Evolutionary conservation across 1,284 basidiomycete species (phyloP).

Genomic region (Malassezia brasiliensis): DNA sequence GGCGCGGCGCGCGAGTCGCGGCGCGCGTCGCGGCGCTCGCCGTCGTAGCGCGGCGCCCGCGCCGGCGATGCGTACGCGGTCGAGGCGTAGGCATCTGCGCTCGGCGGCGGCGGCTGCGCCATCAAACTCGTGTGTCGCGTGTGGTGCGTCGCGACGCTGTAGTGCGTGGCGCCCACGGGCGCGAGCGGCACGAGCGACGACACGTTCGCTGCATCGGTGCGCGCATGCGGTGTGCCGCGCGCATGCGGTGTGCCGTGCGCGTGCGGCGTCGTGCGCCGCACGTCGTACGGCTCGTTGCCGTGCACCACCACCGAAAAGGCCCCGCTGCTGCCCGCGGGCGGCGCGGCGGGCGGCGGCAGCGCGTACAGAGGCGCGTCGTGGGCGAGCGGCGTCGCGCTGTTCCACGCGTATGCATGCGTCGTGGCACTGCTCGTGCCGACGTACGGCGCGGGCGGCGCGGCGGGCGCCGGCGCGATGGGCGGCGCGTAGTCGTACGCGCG

Average conservation of each 20-base stretch:
- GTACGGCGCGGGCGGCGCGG: neutral
- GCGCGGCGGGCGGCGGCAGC: neutral
- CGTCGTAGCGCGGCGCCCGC: neutral
- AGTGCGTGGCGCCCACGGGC: neutral
- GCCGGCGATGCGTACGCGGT: neutral
- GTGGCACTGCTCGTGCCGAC: neutral
- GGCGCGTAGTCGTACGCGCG: neutral
- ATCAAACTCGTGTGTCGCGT: neutral
- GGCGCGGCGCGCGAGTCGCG: neutral
- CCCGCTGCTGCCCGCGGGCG: neutral
- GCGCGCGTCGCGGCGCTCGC: neutral
- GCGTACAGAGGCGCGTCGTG: neutral
- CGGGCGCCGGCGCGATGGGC: neutral
- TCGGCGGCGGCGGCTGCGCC: neutral
- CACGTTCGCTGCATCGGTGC: neutral
- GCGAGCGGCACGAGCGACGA: neutral
- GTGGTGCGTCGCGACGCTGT: neutral
- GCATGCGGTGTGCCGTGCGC: neutral
- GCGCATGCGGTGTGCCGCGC: neutral
- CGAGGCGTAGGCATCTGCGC: neutral
- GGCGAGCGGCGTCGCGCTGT: neutral
- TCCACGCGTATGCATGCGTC: neutral
- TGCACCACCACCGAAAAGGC: conserved; percentile 15
- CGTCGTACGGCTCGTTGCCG: conserved; percentile 4
- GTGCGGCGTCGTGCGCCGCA: neutral